Conservation (phyloP, 768 basidiomycete genomes). For the Galerina sulciceps region DNA sequence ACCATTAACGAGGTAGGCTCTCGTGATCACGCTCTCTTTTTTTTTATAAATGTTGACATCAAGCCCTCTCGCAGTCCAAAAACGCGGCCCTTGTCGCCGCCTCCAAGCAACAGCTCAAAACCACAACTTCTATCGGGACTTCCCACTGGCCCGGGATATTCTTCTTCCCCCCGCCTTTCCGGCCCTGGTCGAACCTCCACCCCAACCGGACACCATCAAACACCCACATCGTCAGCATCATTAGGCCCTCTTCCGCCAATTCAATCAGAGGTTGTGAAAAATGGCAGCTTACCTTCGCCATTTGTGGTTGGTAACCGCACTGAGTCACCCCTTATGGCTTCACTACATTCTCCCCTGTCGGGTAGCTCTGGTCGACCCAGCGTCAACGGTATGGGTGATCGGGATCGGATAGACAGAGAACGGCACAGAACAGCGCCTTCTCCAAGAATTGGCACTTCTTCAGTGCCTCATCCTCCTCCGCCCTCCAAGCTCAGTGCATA, state of each 20-base stretch:
- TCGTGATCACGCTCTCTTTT: not conserved
- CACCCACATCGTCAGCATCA: constrained; percentile 11
- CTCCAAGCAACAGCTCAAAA: constrained; percentile 19
- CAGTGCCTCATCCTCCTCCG: constrained; percentile 28
- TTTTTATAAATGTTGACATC: constrained; percentile 10
- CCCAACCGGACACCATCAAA: constrained; percentile 25
- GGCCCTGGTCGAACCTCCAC: constrained; percentile 25
- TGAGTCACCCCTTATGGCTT: constrained; percentile 35
- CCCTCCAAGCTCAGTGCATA: constrained; percentile 46
- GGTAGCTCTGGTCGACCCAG: constrained; percentile 2
- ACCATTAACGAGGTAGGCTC: constrained; percentile 23
- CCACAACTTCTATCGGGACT: constrained; percentile 20
- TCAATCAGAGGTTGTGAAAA: constrained; percentile 21
- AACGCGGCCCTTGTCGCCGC: constrained; percentile 37
- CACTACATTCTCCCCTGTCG: constrained; percentile 19
- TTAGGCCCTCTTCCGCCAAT: not conserved
- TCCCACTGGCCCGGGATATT: constrained; percentile 20
- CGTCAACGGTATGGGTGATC: constrained; percentile 21
- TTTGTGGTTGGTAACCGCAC: constrained; percentile 31
- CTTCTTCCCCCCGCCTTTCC: constrained; percentile 27
- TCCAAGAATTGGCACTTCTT: constrained; percentile 27
- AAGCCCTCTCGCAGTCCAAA: constrained; percentile 26
- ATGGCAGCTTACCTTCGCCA: constrained; percentile 14
- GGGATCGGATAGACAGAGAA: constrained; percentile 34
- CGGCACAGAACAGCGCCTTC: constrained; percentile 30